Base-by-base conservation (phyloP, 352 stramenopile species). In the Phytophthora sp. region DNA sequence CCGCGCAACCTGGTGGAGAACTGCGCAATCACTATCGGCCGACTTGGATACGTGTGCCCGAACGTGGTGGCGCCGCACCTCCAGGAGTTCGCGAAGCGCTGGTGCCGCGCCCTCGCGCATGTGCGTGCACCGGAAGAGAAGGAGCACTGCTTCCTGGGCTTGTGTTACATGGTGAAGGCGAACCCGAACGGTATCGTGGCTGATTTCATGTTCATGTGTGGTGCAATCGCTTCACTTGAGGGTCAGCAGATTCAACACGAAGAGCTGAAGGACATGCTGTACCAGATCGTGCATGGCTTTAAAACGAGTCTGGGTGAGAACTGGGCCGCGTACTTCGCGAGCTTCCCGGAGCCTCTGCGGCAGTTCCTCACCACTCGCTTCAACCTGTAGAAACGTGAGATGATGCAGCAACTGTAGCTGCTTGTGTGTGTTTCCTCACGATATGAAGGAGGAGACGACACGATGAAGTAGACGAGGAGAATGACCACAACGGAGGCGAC, bases 81-180 rank as follows among this genome's bases (percentile, higher is more conserved):
- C n/a, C 74, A 83, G 30, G 88, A 95, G 24, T 97, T 96, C 69
- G 88, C 88, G 27, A 93, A 92, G 77, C 84, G 79, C 39, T 97
- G 90, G 90, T 97, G 89, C 73, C 82, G 86, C 38, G 88, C 88
- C 21, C 80, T 97, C 30, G 86, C 84, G 12, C 86, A 95, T 58
- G 82, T 97, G 41, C 79, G 88, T 16, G 86, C 93, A 12, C 84
- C 74, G 0, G 82, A 91, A 57, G 90, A 97, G 71, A 96, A 96
- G 69, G 90, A 97, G 68, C 86, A 95, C 62, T 95, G 87, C 61
- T 97, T 97, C 46, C 57, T 95, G 39, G 90, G 90, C 0, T 71
- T 97, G 6, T 97, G 90, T 74, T 94, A 97, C 71, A 93, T 97
- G 78, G 87, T 97, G 56, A 91, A 96, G 74, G 76, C 90, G 26